A percentile compares a stretch with the other conserved stretches of the same genome.
Conservation (phyloP, 805 yeast species). For the Nakazawaea peltata region DNA sequence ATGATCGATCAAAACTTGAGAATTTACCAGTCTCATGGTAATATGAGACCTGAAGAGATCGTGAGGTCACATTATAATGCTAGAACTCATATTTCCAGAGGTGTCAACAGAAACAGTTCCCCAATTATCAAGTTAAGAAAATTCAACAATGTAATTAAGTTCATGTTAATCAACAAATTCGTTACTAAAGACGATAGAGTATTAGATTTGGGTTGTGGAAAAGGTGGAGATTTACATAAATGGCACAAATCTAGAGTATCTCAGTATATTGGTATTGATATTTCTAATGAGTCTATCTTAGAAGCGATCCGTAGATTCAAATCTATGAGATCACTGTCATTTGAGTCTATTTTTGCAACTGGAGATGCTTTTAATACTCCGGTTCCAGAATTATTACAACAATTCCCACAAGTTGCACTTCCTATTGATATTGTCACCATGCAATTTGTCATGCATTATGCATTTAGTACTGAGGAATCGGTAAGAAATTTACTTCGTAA, state of each 20-base stretch:
- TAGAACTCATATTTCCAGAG: constrained; percentile 62
- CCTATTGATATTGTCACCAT: constrained; percentile 86
- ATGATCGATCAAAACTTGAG: constrained; percentile 15
- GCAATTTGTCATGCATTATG: constrained; percentile 93
- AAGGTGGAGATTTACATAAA: constrained; percentile 94
- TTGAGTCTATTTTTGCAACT: constrained; percentile 77
- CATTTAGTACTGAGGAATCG: constrained; percentile 79
- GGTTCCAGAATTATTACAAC: constrained; percentile 57
- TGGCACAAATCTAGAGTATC: constrained; percentile 69
- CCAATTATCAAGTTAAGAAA: constrained; percentile 81
- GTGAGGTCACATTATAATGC: constrained; percentile 84
- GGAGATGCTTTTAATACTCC: constrained; percentile 84
- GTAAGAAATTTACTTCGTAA: constrained; percentile 68
- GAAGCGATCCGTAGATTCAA: constrained; percentile 78
- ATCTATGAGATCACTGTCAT: constrained; percentile 45
- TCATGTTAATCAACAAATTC: constrained; percentile 69
- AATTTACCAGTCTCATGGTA: constrained; percentile 13
- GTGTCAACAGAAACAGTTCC: constrained; percentile 57
- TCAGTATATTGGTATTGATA: constrained; percentile 85
- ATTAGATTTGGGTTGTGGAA: constrained; percentile 92
- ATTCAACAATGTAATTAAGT: constrained; percentile 88
- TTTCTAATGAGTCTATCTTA: constrained; percentile 78
- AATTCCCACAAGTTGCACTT: constrained; percentile 61
- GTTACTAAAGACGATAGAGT: constrained; percentile 48
- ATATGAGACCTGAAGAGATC: constrained; percentile 43